Base-by-base conservation (phyloP, 1,284 basidiomycete species). In the Heliocybe sulcata region DNA sequence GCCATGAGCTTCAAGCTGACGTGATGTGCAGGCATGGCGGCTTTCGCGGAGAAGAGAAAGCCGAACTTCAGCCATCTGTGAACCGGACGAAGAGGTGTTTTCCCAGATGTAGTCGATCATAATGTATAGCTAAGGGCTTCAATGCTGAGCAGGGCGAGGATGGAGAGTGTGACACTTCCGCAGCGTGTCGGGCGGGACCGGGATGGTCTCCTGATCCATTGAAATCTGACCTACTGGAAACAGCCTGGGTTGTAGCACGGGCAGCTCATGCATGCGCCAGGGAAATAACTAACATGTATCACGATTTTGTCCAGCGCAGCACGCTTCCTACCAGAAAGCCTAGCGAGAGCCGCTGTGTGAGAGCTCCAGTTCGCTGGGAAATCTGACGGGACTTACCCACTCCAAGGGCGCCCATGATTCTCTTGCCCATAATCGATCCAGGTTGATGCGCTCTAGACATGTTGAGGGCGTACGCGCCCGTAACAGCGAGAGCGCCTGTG, bases 1-100 rank as follows among this genome's bases (percentile, higher is more conserved):
- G 35, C 35, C 4, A 54, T 54, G 1, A 45, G 11, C 27, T 11
- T 55, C 12, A 29, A 47, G 49, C 45, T 54, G 33, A 27, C 45
- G 57, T 35, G 8, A 35, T 51, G 1, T 54, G 14, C 59, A 90
- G 93, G 95, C 25, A 98, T 98, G 96, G 69, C 77, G 35, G 96
- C 95, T n/a, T 98, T 99, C 67, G 86, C 87, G n/a, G 93, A 98
- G 72, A 99, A 98, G 81, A 83, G 96, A 67, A 92, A 92, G 73
- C 75, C 94, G n/a, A 80, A 81, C 48, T 98, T 92, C 72, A 82
- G 81, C 54, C 76, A 90, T 67, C 72, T 75, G 23, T 85, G 64
- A 68, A 26, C 20, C n/a, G 47, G 14, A 49, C 12, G 4, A 12
- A 6, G 29, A 12, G 4, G 29, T 31, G 25, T 14, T 49, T 29